These are phyloP conservation scores for Phytophthora macrochlamydospora DNA, from an alignment of 352 stramenopile species.

Conservation along the genomic window DNA sequence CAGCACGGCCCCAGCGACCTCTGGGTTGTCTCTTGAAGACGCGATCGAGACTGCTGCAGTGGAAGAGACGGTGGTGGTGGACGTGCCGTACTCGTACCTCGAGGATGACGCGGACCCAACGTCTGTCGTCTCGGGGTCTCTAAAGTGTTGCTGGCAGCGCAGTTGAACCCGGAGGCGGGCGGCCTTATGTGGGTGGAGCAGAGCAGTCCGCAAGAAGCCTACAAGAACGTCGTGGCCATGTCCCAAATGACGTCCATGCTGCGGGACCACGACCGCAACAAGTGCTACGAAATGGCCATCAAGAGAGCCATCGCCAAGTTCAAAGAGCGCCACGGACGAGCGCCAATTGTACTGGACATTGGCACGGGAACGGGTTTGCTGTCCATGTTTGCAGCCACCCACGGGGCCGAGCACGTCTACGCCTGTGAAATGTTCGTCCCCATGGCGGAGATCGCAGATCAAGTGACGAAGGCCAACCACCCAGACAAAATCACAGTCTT, in stretches of 20 bases:
- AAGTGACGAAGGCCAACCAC: constrained; percentile 73
- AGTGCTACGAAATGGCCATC: constrained; percentile 82
- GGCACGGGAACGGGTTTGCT: constrained; percentile 80
- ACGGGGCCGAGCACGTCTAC: constrained; percentile 90
- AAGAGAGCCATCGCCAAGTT: constrained; percentile 64
- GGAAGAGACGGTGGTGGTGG: constrained; percentile 83
- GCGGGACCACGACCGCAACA: constrained; percentile 73
- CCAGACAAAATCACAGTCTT: constrained; percentile 81
- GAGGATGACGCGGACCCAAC: constrained; percentile 65
- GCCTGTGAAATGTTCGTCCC: constrained; percentile 92
- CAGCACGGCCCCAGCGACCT: constrained; percentile 15
- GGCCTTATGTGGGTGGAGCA: constrained; percentile 87
- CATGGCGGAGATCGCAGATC: constrained; percentile 81
- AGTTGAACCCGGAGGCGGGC: constrained; percentile 73
- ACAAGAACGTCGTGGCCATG: constrained; percentile 87
- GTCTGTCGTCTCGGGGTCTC: constrained; percentile 61
- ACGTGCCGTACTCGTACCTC: constrained; percentile 82
- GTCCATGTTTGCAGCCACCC: constrained; percentile 87
- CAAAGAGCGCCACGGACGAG: constrained; percentile 37
- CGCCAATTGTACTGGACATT: constrained; percentile 82
- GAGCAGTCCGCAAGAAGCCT: constrained; percentile 54
- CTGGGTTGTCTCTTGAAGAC: constrained; percentile 69
- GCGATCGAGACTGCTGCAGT: constrained; percentile 76
- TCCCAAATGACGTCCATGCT: constrained; percentile 91
- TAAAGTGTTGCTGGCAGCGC: constrained; percentile 71